phyloP scores from a whole-genome alignment of 176 grass and related monocot species.

The Oryza meyeriana region DNA sequence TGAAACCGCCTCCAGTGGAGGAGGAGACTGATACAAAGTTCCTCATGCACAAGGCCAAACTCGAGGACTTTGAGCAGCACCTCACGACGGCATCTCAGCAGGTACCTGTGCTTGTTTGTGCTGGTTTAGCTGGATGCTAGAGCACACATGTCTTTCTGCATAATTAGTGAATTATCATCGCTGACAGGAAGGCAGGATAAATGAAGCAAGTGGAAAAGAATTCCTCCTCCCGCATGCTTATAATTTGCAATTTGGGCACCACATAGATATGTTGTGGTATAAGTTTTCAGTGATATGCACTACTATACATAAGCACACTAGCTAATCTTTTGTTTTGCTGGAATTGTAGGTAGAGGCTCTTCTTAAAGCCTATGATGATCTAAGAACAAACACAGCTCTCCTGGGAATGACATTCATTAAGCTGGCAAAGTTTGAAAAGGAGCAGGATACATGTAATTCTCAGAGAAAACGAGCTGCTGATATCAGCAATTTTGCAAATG shows the following conservation, averaged over 20 bases:
- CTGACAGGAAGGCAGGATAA: neutral
- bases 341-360: conserved; percentile 59
- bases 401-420: conserved; percentile 86
- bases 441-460: conserved; percentile 48
- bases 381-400: conserved; percentile 63
- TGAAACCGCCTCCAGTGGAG: conserved; percentile 39
- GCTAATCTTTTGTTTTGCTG: conserved; percentile 16
- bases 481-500: conserved; percentile 65
- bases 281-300: conserved; percentile 10
- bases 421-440: conserved; percentile 81
- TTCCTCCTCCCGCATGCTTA: conserved; percentile 3
- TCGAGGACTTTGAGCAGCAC: conserved; percentile 74
- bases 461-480: conserved; percentile 63
- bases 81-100: conserved; percentile 70
- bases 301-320: neutral
- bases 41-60: conserved; percentile 63
- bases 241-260: neutral
- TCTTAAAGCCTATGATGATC: conserved; percentile 73
- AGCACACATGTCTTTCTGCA: neutral
- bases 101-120: conserved; percentile 34
- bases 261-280: neutral
- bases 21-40: conserved; percentile 68
- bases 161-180: neutral
- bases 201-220: neutral
- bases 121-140: neutral